phyloP scores from a whole-genome alignment of 1,139 yeast genomes.

The Yamadazyma spencermartinsiae region DNA sequence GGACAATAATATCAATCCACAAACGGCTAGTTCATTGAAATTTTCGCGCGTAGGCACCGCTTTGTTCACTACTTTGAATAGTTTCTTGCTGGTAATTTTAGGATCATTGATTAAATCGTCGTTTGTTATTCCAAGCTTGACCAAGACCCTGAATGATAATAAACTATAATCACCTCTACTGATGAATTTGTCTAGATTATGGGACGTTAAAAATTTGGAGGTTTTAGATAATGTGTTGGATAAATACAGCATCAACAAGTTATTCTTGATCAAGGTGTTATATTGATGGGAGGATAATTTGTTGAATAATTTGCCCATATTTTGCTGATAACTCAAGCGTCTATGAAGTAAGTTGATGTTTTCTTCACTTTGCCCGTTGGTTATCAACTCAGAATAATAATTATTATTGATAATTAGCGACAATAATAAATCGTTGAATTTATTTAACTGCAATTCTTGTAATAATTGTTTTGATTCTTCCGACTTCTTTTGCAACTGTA shows the following conservation, averaged over 20 bases:
- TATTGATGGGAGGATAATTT: constrained; percentile 49
- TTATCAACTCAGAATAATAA: constrained; percentile 21
- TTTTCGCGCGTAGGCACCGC: constrained; percentile 7
- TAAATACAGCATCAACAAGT: constrained; percentile 39
- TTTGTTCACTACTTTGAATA: constrained; percentile 25
- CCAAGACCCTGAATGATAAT: constrained; percentile 29
- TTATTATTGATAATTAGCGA: constrained; percentile 37
- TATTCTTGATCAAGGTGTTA: constrained; percentile 43
- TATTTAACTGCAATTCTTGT: constrained; percentile 20
- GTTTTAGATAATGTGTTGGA: constrained; percentile 35
- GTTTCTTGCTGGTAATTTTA: constrained; percentile 21
- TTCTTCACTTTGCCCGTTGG: constrained; percentile 8
- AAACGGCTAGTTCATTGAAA: constrained; percentile 26
- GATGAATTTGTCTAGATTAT: constrained; percentile 21
- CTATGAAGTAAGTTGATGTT: constrained; percentile 42
- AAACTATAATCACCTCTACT: constrained; percentile 34
- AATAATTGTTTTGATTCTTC: constrained; percentile 45
- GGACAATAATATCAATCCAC: constrained; percentile 48
- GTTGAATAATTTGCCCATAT: constrained; percentile 32
- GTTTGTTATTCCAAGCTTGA: constrained; percentile 28
- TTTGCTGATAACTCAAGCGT: constrained; percentile 43
- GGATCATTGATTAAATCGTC: constrained; percentile 25
- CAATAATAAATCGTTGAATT: constrained; percentile 32
- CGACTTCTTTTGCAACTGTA: constrained; percentile 47
- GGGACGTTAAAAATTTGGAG: constrained; percentile 25